phyloP scores from a whole-genome alignment of 2,329 filamentous ascomycete species.

The Plectosphaerella plurivora region DNA sequence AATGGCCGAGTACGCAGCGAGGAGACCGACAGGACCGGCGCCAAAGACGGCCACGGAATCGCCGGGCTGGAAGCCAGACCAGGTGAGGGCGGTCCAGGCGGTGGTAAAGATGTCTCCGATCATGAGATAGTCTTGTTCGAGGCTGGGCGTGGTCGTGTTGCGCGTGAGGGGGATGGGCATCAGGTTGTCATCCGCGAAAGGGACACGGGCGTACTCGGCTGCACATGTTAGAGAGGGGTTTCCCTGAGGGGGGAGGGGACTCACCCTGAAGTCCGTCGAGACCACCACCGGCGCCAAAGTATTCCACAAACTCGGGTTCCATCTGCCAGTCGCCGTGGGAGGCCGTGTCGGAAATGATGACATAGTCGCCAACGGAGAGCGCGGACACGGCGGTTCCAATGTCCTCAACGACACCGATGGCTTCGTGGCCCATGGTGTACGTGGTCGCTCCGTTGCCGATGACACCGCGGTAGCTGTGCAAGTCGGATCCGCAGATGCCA shows the following conservation, averaged over 20 bases:
- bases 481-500: slow-evolving; percentile 50
- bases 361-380: neutral
- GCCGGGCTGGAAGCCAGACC: slow-evolving; percentile 54
- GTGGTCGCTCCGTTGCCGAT: neutral
- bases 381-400: neutral
- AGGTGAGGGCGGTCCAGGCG: slow-evolving; percentile 51
- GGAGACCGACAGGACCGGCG: neutral
- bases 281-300: slow-evolving; percentile 29
- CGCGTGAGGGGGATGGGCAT: neutral
- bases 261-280: too few species aligned
- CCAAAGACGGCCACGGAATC: slow-evolving; percentile 30
- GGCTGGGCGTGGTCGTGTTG: neutral
- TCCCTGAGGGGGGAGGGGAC: too few species aligned
- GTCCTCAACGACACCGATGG: neutral
- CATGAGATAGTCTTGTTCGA: slow-evolving; percentile 53
- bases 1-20: slow-evolving; percentile 15
- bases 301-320: slow-evolving; percentile 53
- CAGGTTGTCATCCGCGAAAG: too few species aligned
- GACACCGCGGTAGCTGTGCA: slow-evolving; percentile 31
- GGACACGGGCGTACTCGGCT: too few species aligned
- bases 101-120: slow-evolving; percentile 40
- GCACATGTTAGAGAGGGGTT: too few species aligned
- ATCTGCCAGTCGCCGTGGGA: too few species aligned
- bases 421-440: too few species aligned
- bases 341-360: neutral